A percentile compares a stretch with the other conserved stretches of the same genome.
phyloP scores from a whole-genome alignment of 2,329 filamentous ascomycete species.

The Trichoderma citrinoviride region DNA sequence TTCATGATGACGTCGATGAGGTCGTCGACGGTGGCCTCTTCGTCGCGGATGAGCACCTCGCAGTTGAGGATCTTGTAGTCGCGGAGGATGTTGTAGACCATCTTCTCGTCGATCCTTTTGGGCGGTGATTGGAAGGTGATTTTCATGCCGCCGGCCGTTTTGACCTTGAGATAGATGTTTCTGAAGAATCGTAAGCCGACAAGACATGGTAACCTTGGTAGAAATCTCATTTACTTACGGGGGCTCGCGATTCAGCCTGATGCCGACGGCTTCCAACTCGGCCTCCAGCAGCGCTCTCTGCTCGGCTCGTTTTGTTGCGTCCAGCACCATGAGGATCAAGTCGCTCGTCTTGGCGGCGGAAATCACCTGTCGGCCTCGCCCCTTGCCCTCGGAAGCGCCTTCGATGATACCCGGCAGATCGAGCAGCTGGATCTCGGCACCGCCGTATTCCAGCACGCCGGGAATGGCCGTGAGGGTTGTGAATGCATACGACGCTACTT shows the following conservation, averaged over 20 bases:
- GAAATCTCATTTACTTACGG: slow-evolving; percentile 58
- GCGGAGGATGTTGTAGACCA: slow-evolving; percentile 94
- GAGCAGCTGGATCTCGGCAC: slow-evolving; percentile 95
- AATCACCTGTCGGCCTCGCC: slow-evolving; percentile 92
- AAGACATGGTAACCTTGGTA: no score
- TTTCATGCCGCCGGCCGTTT: slow-evolving; percentile 97
- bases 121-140: slow-evolving; percentile 91
- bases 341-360: slow-evolving; percentile 98
- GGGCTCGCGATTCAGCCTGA: slow-evolving; percentile 84
- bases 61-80: slow-evolving; percentile 99
- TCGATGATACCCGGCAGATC: slow-evolving; percentile 99
- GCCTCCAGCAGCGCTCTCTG: slow-evolving; percentile 86
- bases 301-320: slow-evolving; percentile 94
- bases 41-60: slow-evolving; percentile 92
- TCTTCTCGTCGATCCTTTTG: slow-evolving; percentile 92
- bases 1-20: slow-evolving; percentile 99
- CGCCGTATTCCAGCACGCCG: slow-evolving; percentile 94
- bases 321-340: slow-evolving; percentile 92
- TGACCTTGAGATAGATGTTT: slow-evolving; percentile 95
- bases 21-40: slow-evolving; percentile 93
- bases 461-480: slow-evolving; percentile 97
- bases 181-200: slow-evolving; percentile 42
- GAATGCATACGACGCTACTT: slow-evolving; percentile 95
- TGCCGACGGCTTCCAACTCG: slow-evolving; percentile 92
- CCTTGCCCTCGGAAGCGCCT: slow-evolving; percentile 92